Percentiles rank a stretch among this genome's conserved stretches.
Evolutionary conservation across 768 basidiomycete genomes (phyloP).

Genomic region (Leucocoprinus birnbaumii): DNA sequence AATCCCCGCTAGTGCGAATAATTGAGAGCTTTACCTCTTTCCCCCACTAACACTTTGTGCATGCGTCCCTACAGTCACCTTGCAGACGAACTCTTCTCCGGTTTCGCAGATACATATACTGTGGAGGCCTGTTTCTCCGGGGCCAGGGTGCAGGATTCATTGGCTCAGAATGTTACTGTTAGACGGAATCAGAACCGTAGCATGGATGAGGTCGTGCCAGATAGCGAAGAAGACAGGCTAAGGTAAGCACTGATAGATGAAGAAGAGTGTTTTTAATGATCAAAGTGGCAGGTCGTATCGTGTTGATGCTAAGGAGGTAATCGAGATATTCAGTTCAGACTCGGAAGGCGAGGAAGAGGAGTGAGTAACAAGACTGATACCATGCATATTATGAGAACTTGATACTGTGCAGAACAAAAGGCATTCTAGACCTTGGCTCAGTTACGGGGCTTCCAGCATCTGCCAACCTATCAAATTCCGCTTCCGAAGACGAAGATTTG

Average conservation of each 20-base stretch:
- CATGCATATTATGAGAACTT: background rate
- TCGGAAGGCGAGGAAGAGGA: constrained; percentile 22
- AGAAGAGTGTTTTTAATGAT: background rate
- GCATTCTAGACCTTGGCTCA: background rate
- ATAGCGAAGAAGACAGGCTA: constrained; percentile 48
- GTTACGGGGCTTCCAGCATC: background rate
- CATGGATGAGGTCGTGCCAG: constrained; percentile 34
- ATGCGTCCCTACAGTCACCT: background rate
- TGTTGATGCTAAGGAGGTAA: constrained; percentile 30
- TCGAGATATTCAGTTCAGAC: constrained; percentile 58
- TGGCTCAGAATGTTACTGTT: background rate
- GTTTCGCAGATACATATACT: background rate
- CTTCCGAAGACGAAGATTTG: background rate
- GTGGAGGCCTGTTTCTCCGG: background rate
- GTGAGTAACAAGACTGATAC: no score
- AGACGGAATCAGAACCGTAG: background rate
- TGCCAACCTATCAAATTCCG: background rate
- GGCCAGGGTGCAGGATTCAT: background rate
- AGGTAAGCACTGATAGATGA: constrained; percentile 20
- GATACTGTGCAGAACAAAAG: background rate
- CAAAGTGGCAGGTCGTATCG: background rate
- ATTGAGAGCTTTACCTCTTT: no score
- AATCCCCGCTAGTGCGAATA: no score
- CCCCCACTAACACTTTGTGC: background rate
- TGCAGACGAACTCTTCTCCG: background rate